A percentile compares a stretch with the other conserved stretches of the same genome.
phyloP scores from a whole-genome alignment of 345 rosid species.

The Aquilaria sinensis region DNA sequence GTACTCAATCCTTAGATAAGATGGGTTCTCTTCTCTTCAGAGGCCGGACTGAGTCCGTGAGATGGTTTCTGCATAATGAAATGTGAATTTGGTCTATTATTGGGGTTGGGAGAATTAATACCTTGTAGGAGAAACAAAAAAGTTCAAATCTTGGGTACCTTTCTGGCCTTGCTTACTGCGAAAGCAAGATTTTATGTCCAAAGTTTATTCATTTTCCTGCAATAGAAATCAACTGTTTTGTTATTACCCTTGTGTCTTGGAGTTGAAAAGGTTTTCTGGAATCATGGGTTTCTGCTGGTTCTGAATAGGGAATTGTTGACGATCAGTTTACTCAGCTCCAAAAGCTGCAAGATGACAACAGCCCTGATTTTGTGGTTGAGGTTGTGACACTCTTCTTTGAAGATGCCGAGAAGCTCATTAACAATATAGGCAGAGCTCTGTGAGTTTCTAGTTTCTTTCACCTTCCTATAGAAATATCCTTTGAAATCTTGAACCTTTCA shows the following conservation, averaged over 20 bases:
- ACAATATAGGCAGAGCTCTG: constrained; percentile 58
- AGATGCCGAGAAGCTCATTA: constrained; percentile 67
- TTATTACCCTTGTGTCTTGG: not conserved
- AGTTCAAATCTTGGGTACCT: not conserved
- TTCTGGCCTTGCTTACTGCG: no score
- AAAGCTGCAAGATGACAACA: constrained; percentile 77
- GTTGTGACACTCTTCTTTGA: constrained; percentile 75
- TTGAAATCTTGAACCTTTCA: not conserved
- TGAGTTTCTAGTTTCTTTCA: constrained; percentile 25
- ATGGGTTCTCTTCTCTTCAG: not conserved
- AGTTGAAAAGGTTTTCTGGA: not conserved
- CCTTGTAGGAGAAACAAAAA: not conserved
- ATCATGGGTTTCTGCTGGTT: constrained; percentile 4
- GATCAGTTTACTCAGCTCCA: constrained; percentile 76
- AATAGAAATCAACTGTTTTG: not conserved
- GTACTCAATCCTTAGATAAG: not conserved
- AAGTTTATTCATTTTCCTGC: not conserved
- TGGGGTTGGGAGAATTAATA: not conserved
- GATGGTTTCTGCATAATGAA: not conserved
- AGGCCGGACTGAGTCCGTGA: no score
- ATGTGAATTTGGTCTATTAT: not conserved
- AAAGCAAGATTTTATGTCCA: not conserved
- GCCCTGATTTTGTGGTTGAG: constrained; percentile 69
- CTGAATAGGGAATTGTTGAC: constrained; percentile 55
- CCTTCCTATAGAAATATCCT: not conserved